Evolutionary conservation across 2,329 filamentous ascomycete species (phyloP).

Genomic region (Coccinonectria pachysandricola): DNA sequence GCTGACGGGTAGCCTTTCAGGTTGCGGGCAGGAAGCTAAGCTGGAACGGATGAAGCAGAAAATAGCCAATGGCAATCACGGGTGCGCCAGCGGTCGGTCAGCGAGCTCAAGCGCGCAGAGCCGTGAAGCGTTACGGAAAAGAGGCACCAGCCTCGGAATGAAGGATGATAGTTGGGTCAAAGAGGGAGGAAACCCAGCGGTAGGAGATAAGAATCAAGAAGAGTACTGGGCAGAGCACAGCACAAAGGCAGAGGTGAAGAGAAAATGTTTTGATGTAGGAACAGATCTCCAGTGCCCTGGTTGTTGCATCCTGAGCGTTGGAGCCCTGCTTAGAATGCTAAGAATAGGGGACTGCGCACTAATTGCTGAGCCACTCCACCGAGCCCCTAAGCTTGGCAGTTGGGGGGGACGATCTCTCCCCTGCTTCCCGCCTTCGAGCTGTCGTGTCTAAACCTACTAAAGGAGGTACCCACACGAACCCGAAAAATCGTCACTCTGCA

Average conservation of each 20-base stretch:
- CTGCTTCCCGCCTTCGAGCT: conserved; percentile 11
- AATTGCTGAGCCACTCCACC: conserved; percentile 22
- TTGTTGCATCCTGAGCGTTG: not conserved
- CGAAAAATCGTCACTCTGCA: conserved; percentile 1
- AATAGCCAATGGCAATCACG: conserved; percentile 14
- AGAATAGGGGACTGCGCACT: conserved; percentile 21
- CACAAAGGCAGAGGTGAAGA: conserved; percentile 6
- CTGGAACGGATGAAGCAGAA: conserved; percentile 18
- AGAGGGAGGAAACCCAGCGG: conserved; percentile 11
- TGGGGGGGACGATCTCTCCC: conserved; percentile 11
- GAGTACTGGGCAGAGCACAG: conserved; percentile 16
- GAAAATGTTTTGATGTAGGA: conserved; percentile 21
- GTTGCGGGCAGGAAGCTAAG: too few relatives aligned
- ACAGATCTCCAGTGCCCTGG: conserved; percentile 11
- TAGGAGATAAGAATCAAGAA: conserved; percentile 15
- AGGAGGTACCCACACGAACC: too few relatives aligned
- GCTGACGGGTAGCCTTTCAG: conserved; percentile 10
- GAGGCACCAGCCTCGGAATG: conserved; percentile 24
- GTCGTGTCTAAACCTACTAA: too few relatives aligned
- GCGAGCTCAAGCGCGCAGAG: conserved; percentile 8
- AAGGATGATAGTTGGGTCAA: conserved; percentile 19
- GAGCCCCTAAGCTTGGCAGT: conserved; percentile 14
- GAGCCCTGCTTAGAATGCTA: too few relatives aligned
- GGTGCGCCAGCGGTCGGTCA: conserved; percentile 10
- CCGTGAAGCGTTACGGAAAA: conserved; percentile 8